phyloP scores from a whole-genome alignment of 768 basidiomycete species.

The Mycena crocata region DNA sequence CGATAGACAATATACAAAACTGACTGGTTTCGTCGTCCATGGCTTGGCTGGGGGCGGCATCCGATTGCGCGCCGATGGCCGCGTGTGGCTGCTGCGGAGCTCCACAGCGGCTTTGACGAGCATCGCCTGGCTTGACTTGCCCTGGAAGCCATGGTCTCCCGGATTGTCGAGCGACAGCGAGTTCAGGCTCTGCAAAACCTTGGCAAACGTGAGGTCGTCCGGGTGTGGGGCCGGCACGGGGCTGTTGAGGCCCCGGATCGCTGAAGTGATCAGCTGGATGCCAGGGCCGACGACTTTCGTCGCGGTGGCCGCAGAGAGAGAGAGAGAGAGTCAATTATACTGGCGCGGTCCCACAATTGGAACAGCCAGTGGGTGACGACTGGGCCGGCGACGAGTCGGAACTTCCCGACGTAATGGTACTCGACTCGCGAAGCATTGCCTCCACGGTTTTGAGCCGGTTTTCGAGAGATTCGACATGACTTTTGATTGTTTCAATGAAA shows the following conservation, averaged over 20 bases:
- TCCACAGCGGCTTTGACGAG: conserved; percentile 50
- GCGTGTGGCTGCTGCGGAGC: conserved; percentile 52
- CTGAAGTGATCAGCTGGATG: not conserved
- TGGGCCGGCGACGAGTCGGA: too few relatives aligned
- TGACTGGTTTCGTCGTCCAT: conserved; percentile 15
- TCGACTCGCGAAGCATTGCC: conserved; percentile 2
- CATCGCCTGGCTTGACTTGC: conserved; percentile 44
- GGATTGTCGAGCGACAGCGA: conserved; percentile 24
- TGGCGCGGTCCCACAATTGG: too few relatives aligned
- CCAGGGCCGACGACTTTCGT: too few relatives aligned
- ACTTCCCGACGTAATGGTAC: too few relatives aligned
- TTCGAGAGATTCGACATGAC: conserved; percentile 22
- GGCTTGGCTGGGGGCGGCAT: not conserved
- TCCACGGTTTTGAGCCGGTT: conserved; percentile 25
- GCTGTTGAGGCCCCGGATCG: conserved; percentile 11
- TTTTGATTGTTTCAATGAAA: not conserved
- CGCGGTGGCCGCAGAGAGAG: too few relatives aligned
- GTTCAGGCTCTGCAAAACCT: conserved; percentile 15
- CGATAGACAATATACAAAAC: not conserved
- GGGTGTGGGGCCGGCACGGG: conserved; percentile 14
- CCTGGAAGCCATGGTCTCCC: conserved; percentile 38
- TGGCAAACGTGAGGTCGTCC: conserved; percentile 19
- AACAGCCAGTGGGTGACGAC: too few relatives aligned
- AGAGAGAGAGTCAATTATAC: too few relatives aligned
- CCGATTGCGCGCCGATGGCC: conserved; percentile 1